Evolutionary conservation across 2,329 filamentous ascomycete species (phyloP).

Genomic region (Ophiocordyceps camponoti-saundersi): DNA sequence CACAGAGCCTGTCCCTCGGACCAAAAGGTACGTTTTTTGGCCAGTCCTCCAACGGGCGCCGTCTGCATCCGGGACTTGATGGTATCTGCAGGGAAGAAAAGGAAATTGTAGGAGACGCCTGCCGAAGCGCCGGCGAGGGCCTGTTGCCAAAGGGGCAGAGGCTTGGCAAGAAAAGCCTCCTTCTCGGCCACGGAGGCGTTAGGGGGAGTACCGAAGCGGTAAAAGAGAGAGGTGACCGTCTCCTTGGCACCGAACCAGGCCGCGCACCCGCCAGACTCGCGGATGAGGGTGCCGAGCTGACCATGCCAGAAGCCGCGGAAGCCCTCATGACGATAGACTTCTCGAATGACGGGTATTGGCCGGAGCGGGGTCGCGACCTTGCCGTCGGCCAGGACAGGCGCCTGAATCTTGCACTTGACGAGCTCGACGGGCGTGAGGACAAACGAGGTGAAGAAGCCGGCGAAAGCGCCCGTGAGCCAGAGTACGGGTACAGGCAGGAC

Average conservation of each 20-base stretch:
- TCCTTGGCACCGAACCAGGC: conserved; percentile 94
- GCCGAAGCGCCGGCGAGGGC: conserved; percentile 74
- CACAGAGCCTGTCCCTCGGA: conserved; percentile 59
- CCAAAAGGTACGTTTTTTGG: conserved; percentile 49
- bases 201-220: conserved; percentile 31
- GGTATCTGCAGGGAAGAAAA: conserved; percentile 94
- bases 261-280: conserved; percentile 82
- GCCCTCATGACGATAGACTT: conserved; percentile 71
- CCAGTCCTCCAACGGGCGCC: conserved; percentile 43
- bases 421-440: conserved; percentile 90
- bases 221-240: conserved; percentile 56
- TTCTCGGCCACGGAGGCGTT: conserved; percentile 21
- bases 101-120: conserved; percentile 88
- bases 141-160: conserved; percentile 70
- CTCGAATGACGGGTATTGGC: conserved; percentile 54
- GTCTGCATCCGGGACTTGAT: conserved; percentile 98
- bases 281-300: conserved; percentile 80
- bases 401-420: conserved; percentile 97
- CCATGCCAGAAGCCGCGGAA: conserved; percentile 86
- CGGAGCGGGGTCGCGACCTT: conserved; percentile 30
- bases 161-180: conserved; percentile 24
- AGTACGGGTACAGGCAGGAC: conserved; percentile 60
- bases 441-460: conserved; percentile 77
- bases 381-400: conserved; percentile 33
- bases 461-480: conserved; percentile 65